phyloP scores from a whole-genome alignment of 1,284 basidiomycete genomes.

The Ganoderma leucocontextum region DNA sequence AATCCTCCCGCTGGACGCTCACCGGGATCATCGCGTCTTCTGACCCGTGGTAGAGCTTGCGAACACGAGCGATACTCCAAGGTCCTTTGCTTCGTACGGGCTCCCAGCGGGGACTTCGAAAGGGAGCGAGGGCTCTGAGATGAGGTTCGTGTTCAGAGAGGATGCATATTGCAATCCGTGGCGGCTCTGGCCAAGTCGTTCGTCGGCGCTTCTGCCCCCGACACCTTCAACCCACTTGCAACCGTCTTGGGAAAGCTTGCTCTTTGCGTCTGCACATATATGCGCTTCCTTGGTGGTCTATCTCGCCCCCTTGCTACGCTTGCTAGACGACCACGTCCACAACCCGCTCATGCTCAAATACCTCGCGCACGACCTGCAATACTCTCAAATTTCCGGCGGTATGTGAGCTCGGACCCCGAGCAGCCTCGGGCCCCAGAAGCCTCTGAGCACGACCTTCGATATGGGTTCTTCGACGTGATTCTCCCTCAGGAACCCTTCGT shows the following conservation, averaged over 20 bases:
- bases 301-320: constrained; percentile 7
- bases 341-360: not conserved
- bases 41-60: no score
- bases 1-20: no score
- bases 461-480: constrained; percentile 67
- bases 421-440: constrained; percentile 1
- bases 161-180: no score
- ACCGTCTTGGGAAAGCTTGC: not conserved
- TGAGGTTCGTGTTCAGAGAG: no score
- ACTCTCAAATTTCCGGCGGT: constrained; percentile 2
- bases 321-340: not conserved
- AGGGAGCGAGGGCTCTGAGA: no score
- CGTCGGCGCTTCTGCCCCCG: no score
- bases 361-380: not conserved
- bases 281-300: constrained; percentile 10
- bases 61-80: no score
- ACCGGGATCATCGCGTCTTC: no score
- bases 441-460: constrained; percentile 33
- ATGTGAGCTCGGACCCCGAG: not conserved
- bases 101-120: no score
- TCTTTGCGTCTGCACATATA: constrained; percentile 1
- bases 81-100: no score
- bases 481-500: constrained; percentile 72
- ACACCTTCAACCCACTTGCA: no score
- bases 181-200: no score